Evolutionary conservation across 2,329 filamentous ascomycete genomes (phyloP), one percentile per base, ranked within the genome.

Genomic region (Fusarium anthophilum): DNA sequence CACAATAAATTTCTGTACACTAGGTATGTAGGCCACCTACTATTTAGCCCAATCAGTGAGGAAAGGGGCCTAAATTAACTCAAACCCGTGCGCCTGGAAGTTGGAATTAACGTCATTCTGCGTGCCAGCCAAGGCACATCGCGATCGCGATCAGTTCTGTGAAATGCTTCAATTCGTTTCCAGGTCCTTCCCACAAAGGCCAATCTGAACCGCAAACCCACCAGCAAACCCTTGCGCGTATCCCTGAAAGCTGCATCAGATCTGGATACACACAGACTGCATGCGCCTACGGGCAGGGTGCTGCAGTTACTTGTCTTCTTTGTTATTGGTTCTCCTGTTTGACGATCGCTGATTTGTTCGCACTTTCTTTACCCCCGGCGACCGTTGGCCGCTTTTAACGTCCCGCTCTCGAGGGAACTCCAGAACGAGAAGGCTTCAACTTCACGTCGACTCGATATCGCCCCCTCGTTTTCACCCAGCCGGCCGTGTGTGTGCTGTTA

Each of bases 401-500:
- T 74, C 59, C 56, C 51, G 38, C 37, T 45, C 37, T 60, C 38
- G 22, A 35, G 22, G 26, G 28, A 24, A 45, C 12, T 45, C 38
- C 47, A 61, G 55, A 51, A 53, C 51, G 4, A 26, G 47, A 41
- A 64, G 44, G 44, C 70, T 67, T 67, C 63, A 55, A 45, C 43
- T 59, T 67, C 63, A 47, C 53, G n/a, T 56, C 63, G 45, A 64
- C 55, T 72, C 71, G 63, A 56, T 55, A 41, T 69, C 63, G 55
- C 50, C 69, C 35, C 37, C 54, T 37, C 56, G 17, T 65, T 51
- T 41, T 63, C 58, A 47, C 37, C 51, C 35, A 61, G 69, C 70
- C 64, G 63, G 76, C 60, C 64, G 41, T 65, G 69, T 54, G 74
- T 28, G 75, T 44, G 77, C 79, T 78, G 80, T 80, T 81, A 79